A percentile compares a stretch with the other conserved stretches of the same genome.
Conservation (phyloP, 1,139 yeast species). For the Lodderomyces theae region DNA sequence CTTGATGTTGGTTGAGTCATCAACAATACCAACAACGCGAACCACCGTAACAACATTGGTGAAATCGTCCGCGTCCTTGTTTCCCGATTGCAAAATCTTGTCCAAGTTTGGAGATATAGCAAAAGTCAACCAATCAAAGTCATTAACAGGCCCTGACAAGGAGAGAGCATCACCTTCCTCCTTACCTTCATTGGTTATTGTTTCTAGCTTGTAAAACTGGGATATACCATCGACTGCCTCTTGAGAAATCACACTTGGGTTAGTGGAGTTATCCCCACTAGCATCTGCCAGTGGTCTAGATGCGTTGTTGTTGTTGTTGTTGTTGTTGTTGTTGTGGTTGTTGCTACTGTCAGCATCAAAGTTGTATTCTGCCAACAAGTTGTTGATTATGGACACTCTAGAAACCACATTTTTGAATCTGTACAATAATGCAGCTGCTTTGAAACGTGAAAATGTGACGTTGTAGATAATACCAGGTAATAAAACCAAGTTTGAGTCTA, state of each 20-base stretch:
- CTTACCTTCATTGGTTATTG: conserved; percentile 12
- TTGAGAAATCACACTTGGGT: conserved; percentile 28
- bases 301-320: too few relatives aligned
- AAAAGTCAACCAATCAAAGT: conserved; percentile 40
- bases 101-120: conserved; percentile 42
- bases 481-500: conserved; percentile 48
- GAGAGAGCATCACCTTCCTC: not conserved
- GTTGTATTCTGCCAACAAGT: conserved; percentile 35
- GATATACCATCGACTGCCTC: conserved; percentile 39
- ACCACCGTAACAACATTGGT: conserved; percentile 36
- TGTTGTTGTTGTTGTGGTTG: conserved; percentile 12
- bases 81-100: conserved; percentile 29
- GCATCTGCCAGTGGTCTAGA: too few relatives aligned
- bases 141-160: conserved; percentile 15
- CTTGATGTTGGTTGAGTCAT: conserved; percentile 43
- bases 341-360: conserved; percentile 23
- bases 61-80: conserved; percentile 13
- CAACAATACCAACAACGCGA: conserved; percentile 48
- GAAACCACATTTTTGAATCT: conserved; percentile 33
- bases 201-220: conserved; percentile 25
- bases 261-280: too few relatives aligned
- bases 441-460: conserved; percentile 47
- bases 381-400: conserved; percentile 29
- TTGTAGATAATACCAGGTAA: conserved; percentile 63
- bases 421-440: conserved; percentile 48